Evolutionary conservation across 2,329 filamentous ascomycete species (phyloP).

Genomic region (Tolypocladium tundrense): DNA sequence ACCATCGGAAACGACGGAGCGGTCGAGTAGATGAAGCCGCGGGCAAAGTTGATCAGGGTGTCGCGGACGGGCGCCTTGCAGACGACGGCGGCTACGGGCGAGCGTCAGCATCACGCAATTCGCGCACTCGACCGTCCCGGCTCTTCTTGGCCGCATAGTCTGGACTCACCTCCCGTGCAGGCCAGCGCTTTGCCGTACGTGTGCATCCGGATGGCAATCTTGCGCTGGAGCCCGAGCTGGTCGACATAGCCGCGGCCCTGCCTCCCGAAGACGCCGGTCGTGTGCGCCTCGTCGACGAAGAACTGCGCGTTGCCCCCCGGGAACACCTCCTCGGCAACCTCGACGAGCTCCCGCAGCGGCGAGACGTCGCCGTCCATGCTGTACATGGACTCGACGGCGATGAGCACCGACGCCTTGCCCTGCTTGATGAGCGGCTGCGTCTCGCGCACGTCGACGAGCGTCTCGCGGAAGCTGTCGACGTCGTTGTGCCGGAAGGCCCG

Average conservation of each 20-base stretch:
- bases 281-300: background rate
- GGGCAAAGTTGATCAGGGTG: background rate
- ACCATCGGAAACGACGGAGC: background rate
- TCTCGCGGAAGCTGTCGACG: slow-evolving; percentile 6
- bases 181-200: background rate
- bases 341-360: background rate
- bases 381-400: slow-evolving; percentile 11
- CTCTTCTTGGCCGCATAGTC: too few relatives aligned
- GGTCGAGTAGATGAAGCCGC: background rate
- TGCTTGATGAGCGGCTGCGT: slow-evolving; percentile 16
- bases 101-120: background rate
- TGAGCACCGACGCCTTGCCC: slow-evolving; percentile 22
- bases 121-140: background rate
- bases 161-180: background rate
- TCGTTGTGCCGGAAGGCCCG: slow-evolving; percentile 36
- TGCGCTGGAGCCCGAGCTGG: background rate
- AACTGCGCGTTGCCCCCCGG: background rate
- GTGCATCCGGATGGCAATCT: background rate
- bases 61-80: background rate
- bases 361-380: background rate
- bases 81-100: background rate
- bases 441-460: too few relatives aligned
- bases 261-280: background rate
- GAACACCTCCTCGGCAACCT: background rate
- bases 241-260: background rate